Conservation (phyloP, 257 asterid genomes). For the Capsicum chinense region DNA sequence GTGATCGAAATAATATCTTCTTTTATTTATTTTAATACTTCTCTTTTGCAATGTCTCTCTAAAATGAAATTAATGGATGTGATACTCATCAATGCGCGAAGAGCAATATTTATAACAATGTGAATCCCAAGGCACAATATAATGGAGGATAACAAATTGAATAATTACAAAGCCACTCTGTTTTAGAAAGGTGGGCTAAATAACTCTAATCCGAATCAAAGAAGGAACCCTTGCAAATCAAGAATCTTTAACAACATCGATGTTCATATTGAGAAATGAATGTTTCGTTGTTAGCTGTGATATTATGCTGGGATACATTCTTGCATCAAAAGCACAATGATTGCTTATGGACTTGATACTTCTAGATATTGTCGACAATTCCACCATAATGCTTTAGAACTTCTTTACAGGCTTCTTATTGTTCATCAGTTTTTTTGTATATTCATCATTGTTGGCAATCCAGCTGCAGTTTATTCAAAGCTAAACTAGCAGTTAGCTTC, state of each 20-base stretch:
- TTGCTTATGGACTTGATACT: neutral
- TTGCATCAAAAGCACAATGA: neutral
- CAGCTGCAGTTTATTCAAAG: neutral
- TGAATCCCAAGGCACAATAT: too few species aligned
- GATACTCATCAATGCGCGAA: neutral
- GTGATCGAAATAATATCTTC: neutral
- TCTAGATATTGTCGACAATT: too few species aligned
- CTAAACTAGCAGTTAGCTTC: neutral
- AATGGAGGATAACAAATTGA: too few species aligned
- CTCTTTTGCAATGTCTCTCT: neutral
- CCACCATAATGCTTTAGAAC: neutral
- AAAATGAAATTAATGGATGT: neutral
- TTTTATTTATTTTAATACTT: conserved; percentile 4
- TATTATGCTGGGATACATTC: neutral
- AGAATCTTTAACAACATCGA: neutral
- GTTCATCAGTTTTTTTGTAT: neutral
- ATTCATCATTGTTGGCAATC: neutral
- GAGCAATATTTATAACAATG: neutral
- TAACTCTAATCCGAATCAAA: neutral
- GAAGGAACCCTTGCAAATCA: neutral
- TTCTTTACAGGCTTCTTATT: neutral
- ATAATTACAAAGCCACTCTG: neutral
- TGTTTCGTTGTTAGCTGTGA: neutral
- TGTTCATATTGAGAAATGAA: too few species aligned
- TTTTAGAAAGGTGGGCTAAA: neutral